phyloP scores from a whole-genome alignment of 495 filamentous ascomycete species.

The Mytilinidion resinicola region DNA sequence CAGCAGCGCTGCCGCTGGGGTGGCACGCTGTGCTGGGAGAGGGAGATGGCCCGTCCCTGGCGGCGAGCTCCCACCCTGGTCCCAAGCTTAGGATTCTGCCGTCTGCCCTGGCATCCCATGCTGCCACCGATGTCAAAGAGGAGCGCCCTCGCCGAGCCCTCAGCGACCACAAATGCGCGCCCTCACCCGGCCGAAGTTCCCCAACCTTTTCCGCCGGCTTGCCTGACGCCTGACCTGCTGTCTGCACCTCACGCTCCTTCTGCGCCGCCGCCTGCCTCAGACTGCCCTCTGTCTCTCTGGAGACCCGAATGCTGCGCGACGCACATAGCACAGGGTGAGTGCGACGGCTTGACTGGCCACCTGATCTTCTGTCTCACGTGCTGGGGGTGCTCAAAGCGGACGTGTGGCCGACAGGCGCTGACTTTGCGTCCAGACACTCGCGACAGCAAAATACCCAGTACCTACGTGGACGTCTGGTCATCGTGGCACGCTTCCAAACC shows the following conservation, averaged over 20 bases:
- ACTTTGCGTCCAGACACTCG: conserved; percentile 5
- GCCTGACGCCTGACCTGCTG: not conserved
- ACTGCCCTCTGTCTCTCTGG: not conserved
- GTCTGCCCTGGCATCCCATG: too few species aligned
- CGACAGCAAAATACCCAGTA: conserved; percentile 19
- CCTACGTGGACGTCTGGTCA: conserved; percentile 26
- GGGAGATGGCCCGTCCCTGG: too few species aligned
- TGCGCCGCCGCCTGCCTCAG: not conserved
- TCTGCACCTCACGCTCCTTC: not conserved
- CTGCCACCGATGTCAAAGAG: too few species aligned
- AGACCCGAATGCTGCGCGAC: not conserved
- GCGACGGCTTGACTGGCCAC: not conserved
- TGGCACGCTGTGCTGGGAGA: too few species aligned
- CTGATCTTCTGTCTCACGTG: conserved; percentile 21
- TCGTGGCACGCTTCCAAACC: conserved; percentile 31
- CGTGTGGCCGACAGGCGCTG: conserved; percentile 8
- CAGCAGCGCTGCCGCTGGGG: too few species aligned
- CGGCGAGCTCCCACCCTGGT: too few species aligned
- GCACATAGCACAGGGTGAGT: not conserved
- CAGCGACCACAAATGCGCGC: conserved; percentile 1
- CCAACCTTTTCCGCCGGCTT: not conserved
- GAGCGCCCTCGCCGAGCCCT: not conserved
- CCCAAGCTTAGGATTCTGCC: too few species aligned
- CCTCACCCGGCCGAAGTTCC: not conserved
- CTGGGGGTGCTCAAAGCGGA: conserved; percentile 4